Conservation (phyloP, 148 eudicot genomes). For the Vaccinium macrocarpon region DNA sequence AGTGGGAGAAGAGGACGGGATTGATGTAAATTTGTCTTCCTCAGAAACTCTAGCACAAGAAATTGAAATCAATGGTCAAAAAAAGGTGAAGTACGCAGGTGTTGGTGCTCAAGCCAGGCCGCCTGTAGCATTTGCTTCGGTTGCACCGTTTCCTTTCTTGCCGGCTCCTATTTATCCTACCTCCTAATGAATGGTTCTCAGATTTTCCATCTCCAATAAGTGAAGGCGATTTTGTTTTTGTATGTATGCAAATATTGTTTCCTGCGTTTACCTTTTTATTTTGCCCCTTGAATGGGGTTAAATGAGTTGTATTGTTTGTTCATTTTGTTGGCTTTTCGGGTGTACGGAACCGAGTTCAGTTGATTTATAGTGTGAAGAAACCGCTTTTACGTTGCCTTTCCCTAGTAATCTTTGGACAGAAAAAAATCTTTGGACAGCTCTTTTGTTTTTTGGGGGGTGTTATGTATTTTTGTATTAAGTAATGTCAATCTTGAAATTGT, state of each 20-base stretch:
- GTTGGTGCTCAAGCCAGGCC: slow-evolving; percentile 37
- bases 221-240: neutral
- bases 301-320: neutral
- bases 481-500: neutral
- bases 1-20: slow-evolving; percentile 18
- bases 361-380: neutral
- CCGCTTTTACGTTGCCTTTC: slow-evolving; percentile 1
- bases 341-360: neutral
- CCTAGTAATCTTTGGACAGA: neutral
- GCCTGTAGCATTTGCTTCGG: slow-evolving; percentile 91
- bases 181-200: slow-evolving; percentile 2
- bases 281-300: neutral
- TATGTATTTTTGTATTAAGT: neutral
- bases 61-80: slow-evolving; percentile 14
- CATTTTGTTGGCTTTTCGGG: neutral
- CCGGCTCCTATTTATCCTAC: slow-evolving; percentile 67
- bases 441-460: neutral
- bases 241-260: neutral
- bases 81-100: slow-evolving; percentile 19
- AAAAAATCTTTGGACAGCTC: neutral
- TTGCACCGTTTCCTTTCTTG: slow-evolving; percentile 95
- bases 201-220: neutral
- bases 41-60: slow-evolving; percentile 21
- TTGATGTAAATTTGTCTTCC: slow-evolving; percentile 21
- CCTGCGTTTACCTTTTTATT: neutral